A percentile compares a stretch with the other conserved stretches of the same genome.
Conservation (phyloP, 306 rosid genomes). For the Citrullus amarus region DNA sequence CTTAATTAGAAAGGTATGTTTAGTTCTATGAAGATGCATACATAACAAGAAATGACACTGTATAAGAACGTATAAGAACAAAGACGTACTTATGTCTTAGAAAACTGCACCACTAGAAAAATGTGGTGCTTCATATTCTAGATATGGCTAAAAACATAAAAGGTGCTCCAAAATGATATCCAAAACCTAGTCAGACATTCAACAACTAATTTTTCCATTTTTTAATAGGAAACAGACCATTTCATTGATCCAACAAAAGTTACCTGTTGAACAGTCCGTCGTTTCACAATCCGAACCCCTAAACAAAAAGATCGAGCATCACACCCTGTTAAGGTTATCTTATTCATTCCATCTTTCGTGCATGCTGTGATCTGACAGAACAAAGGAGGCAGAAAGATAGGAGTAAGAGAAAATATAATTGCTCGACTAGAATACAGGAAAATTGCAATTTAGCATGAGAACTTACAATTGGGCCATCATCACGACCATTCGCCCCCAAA, state of each 20-base stretch:
- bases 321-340: conserved; percentile 75
- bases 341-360: conserved; percentile 78
- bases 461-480: conserved; percentile 97
- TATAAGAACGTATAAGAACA: neutral
- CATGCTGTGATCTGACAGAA: conserved; percentile 66
- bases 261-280: conserved; percentile 82
- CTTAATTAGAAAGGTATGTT: neutral
- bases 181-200: neutral
- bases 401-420: conserved; percentile 7
- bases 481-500: conserved; percentile 97
- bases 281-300: conserved; percentile 88
- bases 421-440: neutral
- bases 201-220: neutral
- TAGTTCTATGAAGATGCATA: neutral
- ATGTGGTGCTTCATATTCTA: neutral
- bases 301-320: conserved; percentile 85
- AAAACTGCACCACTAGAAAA: neutral
- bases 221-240: neutral
- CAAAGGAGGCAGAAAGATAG: conserved; percentile 16
- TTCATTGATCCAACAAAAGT: neutral
- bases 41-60: neutral
- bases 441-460: neutral
- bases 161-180: neutral
- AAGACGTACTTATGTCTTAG: neutral
- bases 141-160: neutral